Conservation (phyloP, 495 filamentous ascomycete species). For the Penicillium paxilli region DNA sequence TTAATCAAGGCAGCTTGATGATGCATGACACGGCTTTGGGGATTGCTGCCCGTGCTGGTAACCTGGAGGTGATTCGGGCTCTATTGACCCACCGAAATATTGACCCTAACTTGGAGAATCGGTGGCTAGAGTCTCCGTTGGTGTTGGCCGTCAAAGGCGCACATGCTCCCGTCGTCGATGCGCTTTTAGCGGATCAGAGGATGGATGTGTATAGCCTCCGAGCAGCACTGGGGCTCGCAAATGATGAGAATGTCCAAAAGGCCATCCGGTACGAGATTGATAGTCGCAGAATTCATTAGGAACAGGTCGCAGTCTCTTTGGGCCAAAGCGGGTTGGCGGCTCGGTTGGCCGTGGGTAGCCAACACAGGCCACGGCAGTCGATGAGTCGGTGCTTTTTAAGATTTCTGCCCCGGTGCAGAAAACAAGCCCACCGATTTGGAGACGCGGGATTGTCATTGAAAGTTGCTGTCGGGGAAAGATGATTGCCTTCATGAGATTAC, state of each 20-base stretch:
- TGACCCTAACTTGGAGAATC: conserved; percentile 8
- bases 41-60: conserved; percentile 8
- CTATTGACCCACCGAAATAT: conserved; percentile 4
- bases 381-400: neutral
- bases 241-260: neutral
- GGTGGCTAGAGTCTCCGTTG: neutral
- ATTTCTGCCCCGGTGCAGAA: neutral
- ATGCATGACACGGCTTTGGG: conserved; percentile 9
- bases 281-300: neutral
- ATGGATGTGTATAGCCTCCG: neutral
- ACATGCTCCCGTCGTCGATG: neutral
- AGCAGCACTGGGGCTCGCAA: neutral
- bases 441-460: no score
- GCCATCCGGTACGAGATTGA: neutral
- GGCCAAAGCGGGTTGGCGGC: neutral
- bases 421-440: neutral
- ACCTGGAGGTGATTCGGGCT: conserved; percentile 9
- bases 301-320: neutral
- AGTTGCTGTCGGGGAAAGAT: no score
- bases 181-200: neutral
- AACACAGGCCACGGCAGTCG: neutral
- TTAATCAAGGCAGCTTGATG: conserved; percentile 10
- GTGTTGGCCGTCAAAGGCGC: neutral
- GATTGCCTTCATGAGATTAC: no score
- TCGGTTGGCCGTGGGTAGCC: neutral